Percentiles rank a stretch among this genome's conserved stretches.
phyloP scores from a whole-genome alignment of 768 basidiomycete genomes.

The Tephrocybe rancida region DNA sequence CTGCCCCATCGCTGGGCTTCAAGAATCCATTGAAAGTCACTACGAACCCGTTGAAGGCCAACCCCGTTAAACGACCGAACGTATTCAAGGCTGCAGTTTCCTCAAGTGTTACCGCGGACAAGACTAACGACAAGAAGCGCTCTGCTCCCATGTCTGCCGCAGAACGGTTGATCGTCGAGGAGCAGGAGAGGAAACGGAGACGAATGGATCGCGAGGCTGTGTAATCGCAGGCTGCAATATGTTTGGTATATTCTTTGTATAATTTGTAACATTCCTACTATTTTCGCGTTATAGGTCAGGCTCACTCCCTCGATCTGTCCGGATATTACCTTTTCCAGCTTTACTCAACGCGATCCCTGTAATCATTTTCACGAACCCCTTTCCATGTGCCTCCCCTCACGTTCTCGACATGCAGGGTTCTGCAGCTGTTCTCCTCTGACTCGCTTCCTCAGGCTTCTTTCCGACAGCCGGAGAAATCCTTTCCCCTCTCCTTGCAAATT shows the following conservation, averaged over 20 bases:
- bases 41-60: constrained; percentile 64
- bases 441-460: no score
- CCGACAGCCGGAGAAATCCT: no score
- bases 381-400: background rate
- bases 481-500: no score
- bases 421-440: no score
- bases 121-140: constrained; percentile 60
- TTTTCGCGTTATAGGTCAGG: constrained; percentile 12
- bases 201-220: constrained; percentile 60
- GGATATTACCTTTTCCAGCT: background rate
- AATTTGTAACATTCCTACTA: constrained; percentile 18
- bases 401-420: background rate
- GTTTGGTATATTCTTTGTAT: constrained; percentile 11
- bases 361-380: background rate
- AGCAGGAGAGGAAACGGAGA: constrained; percentile 86
- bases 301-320: background rate
- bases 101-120: constrained; percentile 33
- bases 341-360: background rate
- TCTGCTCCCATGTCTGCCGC: constrained; percentile 75
- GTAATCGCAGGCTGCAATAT: background rate
- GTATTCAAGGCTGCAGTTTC: constrained; percentile 62
- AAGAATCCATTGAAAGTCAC: constrained; percentile 68
- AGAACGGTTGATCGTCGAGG: constrained; percentile 86
- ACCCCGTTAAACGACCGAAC: constrained; percentile 75
- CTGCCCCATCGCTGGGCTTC: constrained; percentile 40